Conservation (phyloP, 2,329 filamentous ascomycete genomes). For the Peltaster fructicola region DNA sequence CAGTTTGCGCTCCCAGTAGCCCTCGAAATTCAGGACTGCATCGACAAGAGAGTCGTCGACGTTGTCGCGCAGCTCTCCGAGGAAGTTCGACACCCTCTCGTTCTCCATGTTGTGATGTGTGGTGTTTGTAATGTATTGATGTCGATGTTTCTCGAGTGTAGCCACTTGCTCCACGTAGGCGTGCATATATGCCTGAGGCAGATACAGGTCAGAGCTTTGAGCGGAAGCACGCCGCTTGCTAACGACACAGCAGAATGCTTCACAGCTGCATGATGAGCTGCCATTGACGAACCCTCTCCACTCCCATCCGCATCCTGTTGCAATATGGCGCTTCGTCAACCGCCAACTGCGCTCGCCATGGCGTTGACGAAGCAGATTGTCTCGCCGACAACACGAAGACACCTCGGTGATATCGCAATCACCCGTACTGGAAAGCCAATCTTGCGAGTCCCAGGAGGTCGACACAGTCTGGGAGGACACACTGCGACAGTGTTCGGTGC, state of each 20-base stretch:
- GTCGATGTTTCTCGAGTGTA: conserved; percentile 1
- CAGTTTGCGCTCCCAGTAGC: conserved; percentile 94
- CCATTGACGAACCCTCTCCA: conserved; percentile 2
- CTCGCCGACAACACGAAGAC: conserved; percentile 22
- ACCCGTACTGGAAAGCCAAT: conserved; percentile 94
- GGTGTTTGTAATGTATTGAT: neutral
- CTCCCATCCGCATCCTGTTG: neutral
- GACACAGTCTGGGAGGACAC: conserved; percentile 50
- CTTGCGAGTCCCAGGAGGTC: conserved; percentile 71
- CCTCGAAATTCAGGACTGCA: conserved; percentile 81
- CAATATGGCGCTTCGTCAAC: conserved; percentile 12
- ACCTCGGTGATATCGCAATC: conserved; percentile 69
- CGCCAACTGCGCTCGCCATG: conserved; percentile 11
- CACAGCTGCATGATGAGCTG: no score
- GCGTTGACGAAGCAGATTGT: conserved; percentile 15
- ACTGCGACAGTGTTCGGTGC: conserved; percentile 96
- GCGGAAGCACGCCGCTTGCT: no score
- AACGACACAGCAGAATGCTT: no score
- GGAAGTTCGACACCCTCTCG: conserved; percentile 81
- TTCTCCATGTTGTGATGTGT: conserved; percentile 45
- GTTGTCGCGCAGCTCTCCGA: conserved; percentile 73
- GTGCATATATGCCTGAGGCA: no score
- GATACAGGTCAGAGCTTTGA: no score
- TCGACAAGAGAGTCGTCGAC: conserved; percentile 77
- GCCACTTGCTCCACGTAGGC: no score